Percentiles rank a stretch among this genome's conserved stretches.
These are phyloP conservation scores for Colletotrichum plurivorum DNA, from an alignment of 2,329 filamentous ascomycete genomes.

Conservation along the genomic window DNA sequence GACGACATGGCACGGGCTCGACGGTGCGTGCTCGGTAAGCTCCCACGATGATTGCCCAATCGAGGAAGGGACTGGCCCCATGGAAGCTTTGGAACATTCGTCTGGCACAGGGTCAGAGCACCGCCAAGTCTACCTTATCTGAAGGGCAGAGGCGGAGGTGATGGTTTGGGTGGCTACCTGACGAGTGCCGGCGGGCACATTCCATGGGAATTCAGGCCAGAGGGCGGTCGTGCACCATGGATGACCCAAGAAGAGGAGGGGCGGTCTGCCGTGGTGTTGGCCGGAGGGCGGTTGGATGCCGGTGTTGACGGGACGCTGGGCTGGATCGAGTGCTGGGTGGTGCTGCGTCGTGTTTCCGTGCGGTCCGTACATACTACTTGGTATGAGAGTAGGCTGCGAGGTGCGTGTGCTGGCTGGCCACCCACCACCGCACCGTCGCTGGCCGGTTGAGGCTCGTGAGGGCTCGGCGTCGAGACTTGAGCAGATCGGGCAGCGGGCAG, in stretches of 20 bases:
- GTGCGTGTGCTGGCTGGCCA: no score
- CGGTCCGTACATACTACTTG: no score
- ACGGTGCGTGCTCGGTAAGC: constrained; percentile 12
- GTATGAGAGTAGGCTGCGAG: no score
- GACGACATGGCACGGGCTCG: constrained; percentile 12
- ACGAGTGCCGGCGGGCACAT: constrained; percentile 16
- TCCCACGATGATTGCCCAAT: constrained; percentile 26
- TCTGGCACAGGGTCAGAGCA: constrained; percentile 31
- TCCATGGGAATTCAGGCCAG: constrained; percentile 1
- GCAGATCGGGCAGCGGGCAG: constrained; percentile 9
- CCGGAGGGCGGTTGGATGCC: constrained; percentile 8
- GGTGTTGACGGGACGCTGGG: neutral
- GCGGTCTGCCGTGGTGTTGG: neutral
- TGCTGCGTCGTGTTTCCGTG: neutral
- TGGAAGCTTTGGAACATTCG: constrained; percentile 41
- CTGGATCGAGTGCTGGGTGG: neutral
- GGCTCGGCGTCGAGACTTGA: no score
- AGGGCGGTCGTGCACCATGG: neutral
- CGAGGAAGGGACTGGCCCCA: constrained; percentile 24
- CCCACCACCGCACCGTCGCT: no score
- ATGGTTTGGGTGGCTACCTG: constrained; percentile 6
- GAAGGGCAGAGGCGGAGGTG: constrained; percentile 6
- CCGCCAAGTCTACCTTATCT: constrained; percentile 35
- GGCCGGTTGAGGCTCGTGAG: neutral
- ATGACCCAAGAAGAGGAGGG: neutral